Conservation (phyloP, 2,329 filamentous ascomycete genomes). For the Microdochium paspali region DNA sequence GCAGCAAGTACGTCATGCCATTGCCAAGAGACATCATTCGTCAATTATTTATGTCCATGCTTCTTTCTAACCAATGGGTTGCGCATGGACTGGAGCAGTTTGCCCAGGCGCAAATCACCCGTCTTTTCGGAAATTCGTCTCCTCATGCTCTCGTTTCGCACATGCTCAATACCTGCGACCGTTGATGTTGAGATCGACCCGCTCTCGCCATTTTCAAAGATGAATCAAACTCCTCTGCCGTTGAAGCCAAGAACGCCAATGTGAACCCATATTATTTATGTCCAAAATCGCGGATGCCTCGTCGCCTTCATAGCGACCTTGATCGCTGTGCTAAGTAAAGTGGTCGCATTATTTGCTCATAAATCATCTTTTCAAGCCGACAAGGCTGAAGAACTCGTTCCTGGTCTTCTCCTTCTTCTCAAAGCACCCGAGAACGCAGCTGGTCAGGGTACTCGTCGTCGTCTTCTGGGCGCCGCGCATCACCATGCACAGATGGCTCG, state of each 20-base stretch:
- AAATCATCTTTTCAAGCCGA: conserved; percentile 48
- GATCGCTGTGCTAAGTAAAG: no score
- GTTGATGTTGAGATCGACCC: background rate
- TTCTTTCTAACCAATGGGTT: no score
- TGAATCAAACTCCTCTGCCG: background rate
- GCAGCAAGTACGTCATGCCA: no score
- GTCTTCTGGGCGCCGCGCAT: conserved; percentile 98
- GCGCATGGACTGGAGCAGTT: no score
- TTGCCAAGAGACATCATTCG: no score
- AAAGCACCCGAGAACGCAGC: conserved; percentile 95
- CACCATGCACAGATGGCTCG: conserved; percentile 94
- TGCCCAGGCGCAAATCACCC: no score
- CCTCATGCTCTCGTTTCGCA: no score
- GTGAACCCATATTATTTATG: background rate
- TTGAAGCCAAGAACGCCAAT: background rate
- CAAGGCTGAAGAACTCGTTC: conserved; percentile 86
- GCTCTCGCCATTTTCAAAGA: background rate
- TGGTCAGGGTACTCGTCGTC: conserved; percentile 78
- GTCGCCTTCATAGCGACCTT: no score
- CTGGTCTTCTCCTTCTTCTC: conserved; percentile 86
- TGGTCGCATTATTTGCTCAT: conserved; percentile 2
- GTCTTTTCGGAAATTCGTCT: no score
- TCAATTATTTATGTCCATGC: no score
- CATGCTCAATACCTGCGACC: background rate
- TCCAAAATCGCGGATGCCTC: no score